Base-by-base conservation (phyloP, 176 grass and related monocot species). In the Musa acuminata region DNA sequence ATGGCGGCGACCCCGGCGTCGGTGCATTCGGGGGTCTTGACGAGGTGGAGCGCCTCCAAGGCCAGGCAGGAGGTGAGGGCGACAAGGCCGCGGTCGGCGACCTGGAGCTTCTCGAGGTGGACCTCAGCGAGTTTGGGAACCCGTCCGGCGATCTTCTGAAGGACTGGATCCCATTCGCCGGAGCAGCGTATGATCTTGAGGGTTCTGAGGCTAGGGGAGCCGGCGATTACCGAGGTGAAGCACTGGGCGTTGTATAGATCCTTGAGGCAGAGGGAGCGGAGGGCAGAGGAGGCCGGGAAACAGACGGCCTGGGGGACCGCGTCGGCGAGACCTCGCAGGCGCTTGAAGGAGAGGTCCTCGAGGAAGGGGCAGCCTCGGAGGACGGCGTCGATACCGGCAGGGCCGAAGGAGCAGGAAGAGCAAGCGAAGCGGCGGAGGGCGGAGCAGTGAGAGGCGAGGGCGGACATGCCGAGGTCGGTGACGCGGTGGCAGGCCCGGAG, bases 51-150 rank as follows among this genome's bases (percentile, higher is more conserved):
- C 5, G 25, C 71, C 51, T 73, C 71, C 71, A 73, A 20, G 14
- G 11, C 51, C 5, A 25, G 71, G 10, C 71, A 73, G 71, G 71
- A 73, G 12, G 71, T 54, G 49, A 73, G 71, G 71, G 71, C 71
- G 19, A 73, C 27, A 9, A 73, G 71, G 22, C 71, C 71, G 4
- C 52, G 71, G 71, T 73, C 71, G 71, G 51, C 27, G 51, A 73
- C 71, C 21, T 73, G 71, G 71, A 73, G 23, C 71, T 73, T 73
- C 51, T 73, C 71, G n/a, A 73, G 71, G 71, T 73, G 71, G 21
- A 73, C 52, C 71, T 73, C 71, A 7, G 51, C n/a, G 51, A 73
- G 53, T 12, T 16, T 3, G 11, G 21, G 20, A 16, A 73, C 71
- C 20, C 48, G 17, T 52, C 3, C 52, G 11, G 71, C 51, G 52